A percentile compares a stretch with the other conserved stretches of the same genome.
Conservation (phyloP, 306 rosid species). For the Quercus rubra region DNA sequence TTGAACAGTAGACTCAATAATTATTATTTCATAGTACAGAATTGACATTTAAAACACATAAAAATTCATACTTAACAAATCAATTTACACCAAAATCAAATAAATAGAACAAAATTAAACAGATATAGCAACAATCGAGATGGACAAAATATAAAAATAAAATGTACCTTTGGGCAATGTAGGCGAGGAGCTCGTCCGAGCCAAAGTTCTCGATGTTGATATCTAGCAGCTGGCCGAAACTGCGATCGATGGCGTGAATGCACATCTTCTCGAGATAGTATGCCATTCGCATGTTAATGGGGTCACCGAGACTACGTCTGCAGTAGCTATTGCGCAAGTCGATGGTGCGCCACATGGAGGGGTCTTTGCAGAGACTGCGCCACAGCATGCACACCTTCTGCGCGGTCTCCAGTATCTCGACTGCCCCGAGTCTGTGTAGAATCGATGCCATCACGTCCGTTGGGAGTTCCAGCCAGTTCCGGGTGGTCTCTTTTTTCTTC, state of each 20-base stretch:
- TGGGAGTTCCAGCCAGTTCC: slow-evolving; percentile 57
- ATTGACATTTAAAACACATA: no score
- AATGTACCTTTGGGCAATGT: slow-evolving; percentile 38
- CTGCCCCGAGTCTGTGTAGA: slow-evolving; percentile 35
- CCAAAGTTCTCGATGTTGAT: slow-evolving; percentile 17
- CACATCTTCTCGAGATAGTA: not conserved
- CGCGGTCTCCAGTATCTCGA: slow-evolving; percentile 33
- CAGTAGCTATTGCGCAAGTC: slow-evolving; percentile 35
- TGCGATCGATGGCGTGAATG: slow-evolving; percentile 15
- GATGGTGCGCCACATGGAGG: slow-evolving; percentile 47
- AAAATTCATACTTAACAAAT: no score
- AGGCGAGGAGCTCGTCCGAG: not conserved
- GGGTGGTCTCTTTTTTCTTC: not conserved
- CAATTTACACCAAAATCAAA: no score
- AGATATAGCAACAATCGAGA: no score
- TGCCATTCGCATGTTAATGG: slow-evolving; percentile 16
- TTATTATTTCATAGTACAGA: no score
- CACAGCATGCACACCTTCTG: slow-evolving; percentile 51
- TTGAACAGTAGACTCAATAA: no score
- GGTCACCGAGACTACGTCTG: slow-evolving; percentile 20
- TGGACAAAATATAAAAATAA: no score
- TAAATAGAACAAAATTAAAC: no score
- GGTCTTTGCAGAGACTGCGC: slow-evolving; percentile 53
- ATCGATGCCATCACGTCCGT: slow-evolving; percentile 42
- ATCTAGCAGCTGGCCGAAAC: slow-evolving; percentile 39